Base-by-base conservation (phyloP, 83 land plant species). In the Picea mariana region DNA sequence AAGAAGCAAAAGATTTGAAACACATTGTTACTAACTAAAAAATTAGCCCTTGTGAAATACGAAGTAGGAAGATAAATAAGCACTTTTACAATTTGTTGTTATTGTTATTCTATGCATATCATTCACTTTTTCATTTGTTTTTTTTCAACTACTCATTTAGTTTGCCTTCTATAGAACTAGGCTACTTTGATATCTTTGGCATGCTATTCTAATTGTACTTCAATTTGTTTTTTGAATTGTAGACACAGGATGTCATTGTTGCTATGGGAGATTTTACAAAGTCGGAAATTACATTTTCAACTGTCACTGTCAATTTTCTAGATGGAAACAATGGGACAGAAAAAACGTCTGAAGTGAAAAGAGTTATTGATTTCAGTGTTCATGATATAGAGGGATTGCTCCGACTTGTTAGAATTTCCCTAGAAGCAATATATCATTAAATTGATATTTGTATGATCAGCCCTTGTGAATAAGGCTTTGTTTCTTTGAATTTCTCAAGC, bases 341-440 rank as follows among this genome's bases (percentile, higher is more conserved):
- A 55, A 88, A 85, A 47, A 86, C 96, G 34, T 80, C 89, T 78
- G 91, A 90, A 31, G 87, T 98, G 67, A 92, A 90, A 88, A 91
- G 52, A 87, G 99, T 93, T 63, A 89, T 96, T 81, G 95, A 95
- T 87, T 87, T 95, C 81, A 90, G 87, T 77, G 90, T 98, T 75
- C 94, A 96, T 52, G 96, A 98, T 84, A 90, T 98, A 20, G 93
- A 91, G 12, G 86, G 89, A 26, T 85, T 98, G 27, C 89, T 95
- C 21, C 95, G 81, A 64, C 91, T 96, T 72, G 96, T 96, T 34
- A 91, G 94, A 6, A 78, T 90, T 84, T 96, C 98, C 58, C 82
- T 90, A 88, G 95, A 94, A 63, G 91, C 90, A 62, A 87, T 96
- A 59, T 80, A 83, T 80, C 93, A 84, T 60, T 93, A 81, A 78